Evolutionary conservation across 2,329 filamentous ascomycete genomes (phyloP), one percentile per base, ranked within the genome.

Genomic region (Diaporthe velutina): DNA sequence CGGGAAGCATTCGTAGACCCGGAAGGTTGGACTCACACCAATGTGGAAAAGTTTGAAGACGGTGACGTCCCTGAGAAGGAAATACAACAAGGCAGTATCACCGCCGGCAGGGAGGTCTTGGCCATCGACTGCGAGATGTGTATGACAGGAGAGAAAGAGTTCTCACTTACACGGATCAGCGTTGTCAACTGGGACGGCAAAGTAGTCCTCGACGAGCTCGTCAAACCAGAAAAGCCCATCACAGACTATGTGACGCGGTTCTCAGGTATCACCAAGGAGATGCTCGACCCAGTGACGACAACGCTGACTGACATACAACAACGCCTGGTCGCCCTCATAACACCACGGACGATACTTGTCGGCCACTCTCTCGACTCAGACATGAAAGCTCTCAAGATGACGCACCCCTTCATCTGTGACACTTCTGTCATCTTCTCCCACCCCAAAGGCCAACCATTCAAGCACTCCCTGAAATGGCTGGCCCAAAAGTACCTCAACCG

Each of bases 121-220:
- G 93, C 95, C 1, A 87, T 99, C 72, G 97, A 99, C 82, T 99
- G 97, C 84, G 97, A 99, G 84, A 99, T 99, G 97, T 98, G 96
- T 82, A 92, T 95, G 85, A 97, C 95, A 3, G 94, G 93, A 75
- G 91, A 93, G 76, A 92, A 92, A 64, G 90, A 94, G 77, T 95
- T 93, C 77, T 95, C 96, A 48, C 91, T 99, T 57, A 97, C 97
- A 2, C 92, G 97, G 73, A 93, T 98, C 81, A 98, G 95, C 81
- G 83, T 98, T 52, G 87, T 99, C 10, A 87, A 92, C 75, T 99
- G 97, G 96, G 91, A 95, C 78, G 96, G 96, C 66, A 90, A 91
- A 45, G 90, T 94, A 13, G 88, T 98, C 22, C 85, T 98, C 70
- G 97, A 99, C 82, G 94, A 98, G 84, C 90, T 98, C 17, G 97